Conservation (phyloP, 1,284 basidiomycete genomes). For the Coniophora puteana region DNA sequence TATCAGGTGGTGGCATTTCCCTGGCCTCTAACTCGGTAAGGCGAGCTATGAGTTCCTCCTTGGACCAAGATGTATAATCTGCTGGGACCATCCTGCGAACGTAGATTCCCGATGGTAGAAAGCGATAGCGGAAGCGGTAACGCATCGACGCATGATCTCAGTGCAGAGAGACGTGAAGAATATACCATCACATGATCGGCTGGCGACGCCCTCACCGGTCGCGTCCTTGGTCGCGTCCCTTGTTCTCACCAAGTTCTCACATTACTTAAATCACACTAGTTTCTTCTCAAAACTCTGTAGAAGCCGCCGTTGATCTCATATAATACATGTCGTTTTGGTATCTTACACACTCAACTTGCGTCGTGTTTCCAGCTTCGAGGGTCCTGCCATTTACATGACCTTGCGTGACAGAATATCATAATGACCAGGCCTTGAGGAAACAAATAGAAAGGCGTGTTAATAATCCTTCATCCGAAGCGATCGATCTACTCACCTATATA, state of each 20-base stretch:
- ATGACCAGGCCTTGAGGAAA: constrained; percentile 59
- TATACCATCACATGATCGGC: too few species aligned
- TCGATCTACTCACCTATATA: constrained; percentile 63
- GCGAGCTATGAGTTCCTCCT: constrained; percentile 64
- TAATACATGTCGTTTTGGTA: too few species aligned
- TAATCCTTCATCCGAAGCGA: constrained; percentile 1
- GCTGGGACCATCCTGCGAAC: constrained; percentile 23
- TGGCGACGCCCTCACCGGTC: too few species aligned
- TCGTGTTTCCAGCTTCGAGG: too few species aligned
- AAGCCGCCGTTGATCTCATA: too few species aligned
- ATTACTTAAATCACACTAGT: too few species aligned
- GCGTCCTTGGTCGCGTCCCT: too few species aligned
- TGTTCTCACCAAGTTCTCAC: too few species aligned
- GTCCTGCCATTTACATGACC: not conserved
- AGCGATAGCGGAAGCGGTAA: constrained; percentile 23
- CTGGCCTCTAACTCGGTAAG: constrained; percentile 49
- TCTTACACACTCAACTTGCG: too few species aligned
- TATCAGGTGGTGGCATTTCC: constrained; percentile 8
- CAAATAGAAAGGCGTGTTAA: constrained; percentile 7
- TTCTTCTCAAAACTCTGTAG: too few species aligned
- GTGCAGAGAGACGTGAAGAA: too few species aligned
- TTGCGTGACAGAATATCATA: constrained; percentile 59
- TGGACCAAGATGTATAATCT: constrained; percentile 56
- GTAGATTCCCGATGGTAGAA: constrained; percentile 22
- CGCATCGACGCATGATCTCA: too few species aligned